Evolutionary conservation across 257 asterid species (phyloP), one percentile per base, ranked within the genome.

Genomic region (Cinchona pubescens): DNA sequence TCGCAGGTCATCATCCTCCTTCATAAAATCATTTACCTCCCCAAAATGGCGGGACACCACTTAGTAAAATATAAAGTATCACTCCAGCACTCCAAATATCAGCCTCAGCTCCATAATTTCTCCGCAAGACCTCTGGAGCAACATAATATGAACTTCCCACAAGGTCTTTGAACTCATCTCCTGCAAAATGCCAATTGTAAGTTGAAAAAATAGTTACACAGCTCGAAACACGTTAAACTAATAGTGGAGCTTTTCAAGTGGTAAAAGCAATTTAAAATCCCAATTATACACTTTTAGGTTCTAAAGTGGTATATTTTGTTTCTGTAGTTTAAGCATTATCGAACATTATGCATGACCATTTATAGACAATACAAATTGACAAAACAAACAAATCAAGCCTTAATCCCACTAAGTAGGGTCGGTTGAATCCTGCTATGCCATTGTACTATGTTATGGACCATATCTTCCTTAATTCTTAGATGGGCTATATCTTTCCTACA

Each of bases 51-150:
- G 98, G 97, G 73, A 93, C 96, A 0, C 98, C 96, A 70, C 98
- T 85, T 62, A 93, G 92, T 78, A 93, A 73, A 80, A 91, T 87
- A 78, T 91, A 91, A 10, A 91, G 89, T 76, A 93, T 93, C 38
- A 93, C 97, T 63, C 98, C 98, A 49, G 94, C 97, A 82, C 98
- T 91, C 94, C 96, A 93, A 51, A 93, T 82, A 88, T 93, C 98
- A 76, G 94, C 96, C 84, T 91, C 98, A 25, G 84, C 87, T 42
- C 97, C 87, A 74, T 93, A 93, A 76, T 84, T 86, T 61, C 94
- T 85, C 67, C 91, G 92, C 79, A 93, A 77, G 66, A 93, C 98
- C 81, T 91, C 98, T 49, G 98, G 97, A 75, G 98, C 96, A 30
- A 93, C 96, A 73, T 92, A 92, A 76, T 92, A 92, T 68, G 98